Percentiles rank a stretch among this genome's conserved stretches.
Conservation (phyloP, 495 filamentous ascomycete species). For the Xylaria nigripes region DNA sequence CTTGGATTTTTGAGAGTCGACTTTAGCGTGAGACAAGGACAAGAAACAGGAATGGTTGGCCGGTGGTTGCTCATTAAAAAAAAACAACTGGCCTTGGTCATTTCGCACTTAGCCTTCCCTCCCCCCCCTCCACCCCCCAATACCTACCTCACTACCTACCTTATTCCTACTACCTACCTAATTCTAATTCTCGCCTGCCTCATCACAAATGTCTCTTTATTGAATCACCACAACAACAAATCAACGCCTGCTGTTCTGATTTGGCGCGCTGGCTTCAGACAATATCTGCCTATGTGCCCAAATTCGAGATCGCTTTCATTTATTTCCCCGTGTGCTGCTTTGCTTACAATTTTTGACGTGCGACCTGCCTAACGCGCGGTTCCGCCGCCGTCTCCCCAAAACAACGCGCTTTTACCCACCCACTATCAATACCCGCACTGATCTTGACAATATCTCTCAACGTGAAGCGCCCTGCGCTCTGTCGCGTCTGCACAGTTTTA, state of each 20-base stretch:
- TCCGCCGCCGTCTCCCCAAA: constrained; percentile 4
- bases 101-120: constrained; percentile 6
- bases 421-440: not conserved
- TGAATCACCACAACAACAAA: not conserved
- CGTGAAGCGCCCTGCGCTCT: not conserved
- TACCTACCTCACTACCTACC: no score
- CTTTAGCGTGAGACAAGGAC: constrained; percentile 5
- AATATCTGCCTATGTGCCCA: not conserved
- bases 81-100: constrained; percentile 4
- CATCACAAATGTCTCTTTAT: not conserved
- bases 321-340: constrained; percentile 5
- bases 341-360: constrained; percentile 3
- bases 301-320: not conserved
- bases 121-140: constrained; percentile 11
- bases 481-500: not conserved
- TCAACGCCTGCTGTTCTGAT: not conserved
- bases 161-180: constrained; percentile 1
- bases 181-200: not conserved
- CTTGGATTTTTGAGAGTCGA: constrained; percentile 7
- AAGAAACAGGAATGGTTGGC: constrained; percentile 8
- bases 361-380: constrained; percentile 9
- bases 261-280: not conserved
- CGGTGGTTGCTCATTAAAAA: constrained; percentile 7
- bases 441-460: not conserved
- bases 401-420: constrained; percentile 12